A percentile compares a stretch with the other conserved stretches of the same genome.
Evolutionary conservation across 2,329 filamentous ascomycete species (phyloP).

Genomic region (Triangularia setosa): DNA sequence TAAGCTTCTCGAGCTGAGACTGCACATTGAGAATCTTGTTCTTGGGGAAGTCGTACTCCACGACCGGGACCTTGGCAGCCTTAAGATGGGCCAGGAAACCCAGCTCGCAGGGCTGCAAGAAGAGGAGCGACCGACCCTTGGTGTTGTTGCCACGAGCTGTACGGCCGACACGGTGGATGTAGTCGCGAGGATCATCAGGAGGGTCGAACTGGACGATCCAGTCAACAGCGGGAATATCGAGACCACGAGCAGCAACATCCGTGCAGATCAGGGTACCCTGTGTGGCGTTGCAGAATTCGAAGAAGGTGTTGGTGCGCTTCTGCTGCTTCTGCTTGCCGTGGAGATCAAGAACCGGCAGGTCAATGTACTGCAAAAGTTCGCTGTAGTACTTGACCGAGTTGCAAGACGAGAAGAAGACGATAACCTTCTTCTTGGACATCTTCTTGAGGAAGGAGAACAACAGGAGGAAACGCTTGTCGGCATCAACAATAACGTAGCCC

Average conservation of each 20-base stretch:
- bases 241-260: slow-evolving; percentile 88
- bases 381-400: slow-evolving; percentile 94
- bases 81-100: slow-evolving; percentile 91
- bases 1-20: slow-evolving; percentile 88
- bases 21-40: slow-evolving; percentile 91
- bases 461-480: slow-evolving; percentile 88
- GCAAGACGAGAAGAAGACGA: slow-evolving; percentile 92
- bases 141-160: slow-evolving; percentile 81
- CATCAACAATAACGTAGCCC: slow-evolving; percentile 90
- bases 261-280: slow-evolving; percentile 91
- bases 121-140: slow-evolving; percentile 86
- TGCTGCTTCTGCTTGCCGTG: slow-evolving; percentile 98
- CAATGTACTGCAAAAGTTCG: slow-evolving; percentile 95
- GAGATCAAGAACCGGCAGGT: slow-evolving; percentile 64
- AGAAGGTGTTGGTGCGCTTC: slow-evolving; percentile 98
- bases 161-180: slow-evolving; percentile 94
- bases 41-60: slow-evolving; percentile 91
- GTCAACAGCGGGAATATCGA: slow-evolving; percentile 93
- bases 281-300: slow-evolving; percentile 77
- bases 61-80: slow-evolving; percentile 84
- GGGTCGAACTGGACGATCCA: slow-evolving; percentile 97
- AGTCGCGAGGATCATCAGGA: slow-evolving; percentile 83
- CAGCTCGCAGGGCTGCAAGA: slow-evolving; percentile 86
- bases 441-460: slow-evolving; percentile 93
- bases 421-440: slow-evolving; percentile 92